phyloP scores from a whole-genome alignment of 768 basidiomycete genomes.

The Boletus patriciae region DNA sequence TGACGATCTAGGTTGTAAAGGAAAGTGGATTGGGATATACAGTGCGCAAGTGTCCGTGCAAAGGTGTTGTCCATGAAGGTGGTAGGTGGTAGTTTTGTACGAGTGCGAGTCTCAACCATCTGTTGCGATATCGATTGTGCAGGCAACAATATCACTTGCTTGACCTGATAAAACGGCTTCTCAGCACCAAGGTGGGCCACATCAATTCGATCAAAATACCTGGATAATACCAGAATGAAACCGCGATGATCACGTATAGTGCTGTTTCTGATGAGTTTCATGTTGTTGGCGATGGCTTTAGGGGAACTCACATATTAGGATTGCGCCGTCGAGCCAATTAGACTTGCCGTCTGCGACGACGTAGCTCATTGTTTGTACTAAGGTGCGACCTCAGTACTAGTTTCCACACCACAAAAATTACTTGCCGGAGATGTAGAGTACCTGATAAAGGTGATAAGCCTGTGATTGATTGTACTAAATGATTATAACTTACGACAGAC shows the following conservation, averaged over 20 bases:
- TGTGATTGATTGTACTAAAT: neutral
- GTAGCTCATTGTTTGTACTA: conserved; percentile 82
- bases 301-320: conserved; percentile 60
- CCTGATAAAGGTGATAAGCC: conserved; percentile 22
- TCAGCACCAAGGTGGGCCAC: neutral
- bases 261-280: conserved; percentile 35
- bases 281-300: neutral
- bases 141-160: conserved; percentile 21
- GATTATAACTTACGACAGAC: conserved; percentile 52
- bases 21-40: conserved; percentile 14
- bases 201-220: conserved; percentile 18
- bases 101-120: neutral
- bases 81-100: conserved; percentile 5
- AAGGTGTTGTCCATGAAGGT: conserved; percentile 1
- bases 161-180: conserved; percentile 18
- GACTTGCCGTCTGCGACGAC: conserved; percentile 79
- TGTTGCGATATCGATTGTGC: conserved; percentile 6
- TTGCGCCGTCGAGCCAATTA: conserved; percentile 81
- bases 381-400: conserved; percentile 6
- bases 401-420: conserved; percentile 36
- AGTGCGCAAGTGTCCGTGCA: conserved; percentile 11
- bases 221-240: conserved; percentile 66
- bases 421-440: conserved; percentile 40
- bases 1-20: conserved; percentile 1
- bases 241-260: conserved; percentile 69